Conservation (phyloP, 2,329 filamentous ascomycete species). For the Alternaria angustiovoidea region DNA sequence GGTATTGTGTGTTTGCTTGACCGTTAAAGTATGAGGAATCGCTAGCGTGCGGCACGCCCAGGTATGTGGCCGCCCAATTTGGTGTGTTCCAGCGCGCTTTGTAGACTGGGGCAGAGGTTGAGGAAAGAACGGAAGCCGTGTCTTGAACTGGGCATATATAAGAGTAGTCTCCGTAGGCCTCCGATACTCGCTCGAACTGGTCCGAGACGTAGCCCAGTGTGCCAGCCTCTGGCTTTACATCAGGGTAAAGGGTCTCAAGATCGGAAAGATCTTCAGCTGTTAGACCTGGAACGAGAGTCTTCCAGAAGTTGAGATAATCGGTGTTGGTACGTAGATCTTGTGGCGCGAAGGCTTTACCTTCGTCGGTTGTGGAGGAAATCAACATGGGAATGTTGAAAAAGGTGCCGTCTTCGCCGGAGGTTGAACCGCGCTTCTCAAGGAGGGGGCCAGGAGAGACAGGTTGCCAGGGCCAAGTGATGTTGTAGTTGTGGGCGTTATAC, state of each 20-base stretch:
- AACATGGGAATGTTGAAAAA: constrained; percentile 46
- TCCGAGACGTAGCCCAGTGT: constrained; percentile 50
- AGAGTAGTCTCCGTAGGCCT: constrained; percentile 50
- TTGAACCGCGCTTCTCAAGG: constrained; percentile 58
- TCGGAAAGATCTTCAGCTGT: constrained; percentile 40
- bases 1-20: constrained; percentile 33
- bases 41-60: constrained; percentile 46
- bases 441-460: constrained; percentile 57
- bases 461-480: constrained; percentile 60
- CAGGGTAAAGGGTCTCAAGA: constrained; percentile 42
- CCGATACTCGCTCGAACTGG: constrained; percentile 57
- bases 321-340: constrained; percentile 46
- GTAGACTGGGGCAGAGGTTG: constrained; percentile 37
- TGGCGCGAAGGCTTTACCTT: constrained; percentile 44
- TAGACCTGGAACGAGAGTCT: constrained; percentile 41
- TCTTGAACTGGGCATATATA: constrained; percentile 50
- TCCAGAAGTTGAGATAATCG: constrained; percentile 46
- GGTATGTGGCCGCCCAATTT: constrained; percentile 34
- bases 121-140: constrained; percentile 35
- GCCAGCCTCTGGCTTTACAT: constrained; percentile 18
- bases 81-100: constrained; percentile 50
- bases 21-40: constrained; percentile 46
- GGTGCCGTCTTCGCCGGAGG: constrained; percentile 43
- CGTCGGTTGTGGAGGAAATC: constrained; percentile 50
- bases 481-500: constrained; percentile 50